Evolutionary conservation across 2,329 filamentous ascomycete species (phyloP), one percentile per base, ranked within the genome.

Genomic region (Claviceps cyperi): DNA sequence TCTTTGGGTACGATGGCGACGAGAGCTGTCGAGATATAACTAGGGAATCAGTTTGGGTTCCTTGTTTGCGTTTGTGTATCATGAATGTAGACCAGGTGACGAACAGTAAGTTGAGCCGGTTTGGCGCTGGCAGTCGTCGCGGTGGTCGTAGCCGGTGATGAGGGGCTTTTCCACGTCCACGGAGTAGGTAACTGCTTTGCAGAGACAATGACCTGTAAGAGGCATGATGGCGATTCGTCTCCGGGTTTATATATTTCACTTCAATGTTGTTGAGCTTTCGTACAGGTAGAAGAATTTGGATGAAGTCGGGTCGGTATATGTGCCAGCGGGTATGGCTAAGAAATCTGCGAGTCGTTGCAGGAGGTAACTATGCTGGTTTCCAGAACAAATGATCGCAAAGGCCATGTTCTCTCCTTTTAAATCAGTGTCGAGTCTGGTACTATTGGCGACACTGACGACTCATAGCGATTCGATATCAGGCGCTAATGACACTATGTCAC

Each of bases 81-180:
- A 11, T 32, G 9, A 11, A 32, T 4, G 28, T 11, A 32, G 28
- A 32, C 28, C 4, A 32, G 3, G 28, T 11, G 9, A 35, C 75
- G 55, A 65, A 80, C 77, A 84, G 66, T 84, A 84, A 51, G 81
- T 83, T 17, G 79, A 83, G 55, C 81, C 81, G 47, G 68, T 76
- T 68, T 84, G 81, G 60, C 81, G 79, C 67, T 84, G 81, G 73
- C 81, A 84, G 67, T 84, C 81, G 61, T 84, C 81, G 60, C 81
- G 84, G 71, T 84, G 81, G 62, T 84, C 83, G 64, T 84, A 84
- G 55, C 75, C 81, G 48, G 76, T 77, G 64, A 76, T 43, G 50
- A 76, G 60, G 49, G 74, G 74, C 46, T 65, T 67, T 24, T 76
- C 74, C 52, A 74, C 65, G 62, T 75, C 72, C 47, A 66, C 69